These are phyloP conservation scores for Aspergillus bertholletiae DNA, from an alignment of 495 filamentous ascomycete genomes.

Conservation along the genomic window DNA sequence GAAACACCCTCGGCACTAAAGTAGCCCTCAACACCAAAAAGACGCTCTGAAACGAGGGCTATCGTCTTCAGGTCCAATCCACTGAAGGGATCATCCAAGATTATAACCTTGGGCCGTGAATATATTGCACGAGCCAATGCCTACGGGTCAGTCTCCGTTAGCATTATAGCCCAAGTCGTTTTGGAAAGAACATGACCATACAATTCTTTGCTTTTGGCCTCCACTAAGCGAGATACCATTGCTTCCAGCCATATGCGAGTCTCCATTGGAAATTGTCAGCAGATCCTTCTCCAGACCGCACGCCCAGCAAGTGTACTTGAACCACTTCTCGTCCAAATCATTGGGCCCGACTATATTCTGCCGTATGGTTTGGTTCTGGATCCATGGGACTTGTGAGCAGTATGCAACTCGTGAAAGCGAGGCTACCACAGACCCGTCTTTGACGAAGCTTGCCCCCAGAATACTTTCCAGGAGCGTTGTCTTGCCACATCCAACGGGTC, in stretches of 20 bases:
- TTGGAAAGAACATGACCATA: background rate
- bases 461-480: conserved; percentile 27
- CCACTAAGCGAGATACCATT: conserved; percentile 72
- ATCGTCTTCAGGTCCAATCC: conserved; percentile 19
- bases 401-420: conserved; percentile 21
- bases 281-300: conserved; percentile 31
- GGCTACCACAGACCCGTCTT: conserved; percentile 2
- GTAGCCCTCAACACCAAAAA: conserved; percentile 8
- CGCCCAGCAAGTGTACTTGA: conserved; percentile 22
- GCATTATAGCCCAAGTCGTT: background rate
- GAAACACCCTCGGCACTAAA: conserved; percentile 1
- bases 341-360: conserved; percentile 25
- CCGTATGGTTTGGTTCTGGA: conserved; percentile 34
- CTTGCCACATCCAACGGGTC: conserved; percentile 27
- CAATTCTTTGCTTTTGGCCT: conserved; percentile 5
- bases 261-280: conserved; percentile 46
- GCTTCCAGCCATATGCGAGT: conserved; percentile 74
- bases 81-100: conserved; percentile 40
- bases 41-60: background rate
- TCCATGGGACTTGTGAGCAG: conserved; percentile 35
- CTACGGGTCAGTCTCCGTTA: conserved; percentile 8
- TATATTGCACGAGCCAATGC: conserved; percentile 24
- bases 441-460: conserved; percentile 13
- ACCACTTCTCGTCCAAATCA: conserved; percentile 27
- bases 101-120: conserved; percentile 15